Evolutionary conservation across 192 early-diverging fungal species (phyloP).

Genomic region (Geranomyces michiganensis): DNA sequence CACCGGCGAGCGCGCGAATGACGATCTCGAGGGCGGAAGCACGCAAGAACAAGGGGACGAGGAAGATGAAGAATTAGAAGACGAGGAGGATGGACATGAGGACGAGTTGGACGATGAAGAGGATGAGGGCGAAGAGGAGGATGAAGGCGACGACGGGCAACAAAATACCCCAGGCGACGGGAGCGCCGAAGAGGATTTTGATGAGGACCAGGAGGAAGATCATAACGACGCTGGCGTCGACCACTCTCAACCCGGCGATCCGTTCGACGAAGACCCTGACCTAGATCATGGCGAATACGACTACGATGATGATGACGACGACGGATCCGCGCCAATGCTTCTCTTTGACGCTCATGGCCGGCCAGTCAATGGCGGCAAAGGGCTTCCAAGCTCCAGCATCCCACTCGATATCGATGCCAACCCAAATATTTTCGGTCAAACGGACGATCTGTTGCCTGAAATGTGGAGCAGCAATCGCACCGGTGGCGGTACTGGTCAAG

Average conservation of each 20-base stretch:
- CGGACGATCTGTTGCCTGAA: too few relatives aligned
- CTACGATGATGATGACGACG: too few relatives aligned
- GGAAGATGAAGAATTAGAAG: neutral
- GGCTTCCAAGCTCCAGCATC: constrained; percentile 23
- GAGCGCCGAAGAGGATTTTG: constrained; percentile 1
- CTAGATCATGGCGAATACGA: too few relatives aligned
- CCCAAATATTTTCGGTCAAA: too few relatives aligned
- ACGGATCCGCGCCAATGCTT: too few relatives aligned
- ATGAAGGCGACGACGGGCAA: neutral
- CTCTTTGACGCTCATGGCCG: neutral
- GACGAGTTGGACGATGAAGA: neutral
- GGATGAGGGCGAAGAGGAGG: constrained; percentile 17
- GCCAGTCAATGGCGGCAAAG: constrained; percentile 4
- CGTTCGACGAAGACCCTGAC: too few relatives aligned
- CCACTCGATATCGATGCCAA: too few relatives aligned
- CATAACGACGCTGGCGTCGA: neutral
- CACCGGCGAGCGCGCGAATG: neutral
- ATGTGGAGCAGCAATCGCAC: too few relatives aligned
- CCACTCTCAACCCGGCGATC: too few relatives aligned
- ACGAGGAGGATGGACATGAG: neutral
- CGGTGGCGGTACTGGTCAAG: too few relatives aligned
- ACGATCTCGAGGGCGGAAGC: neutral
- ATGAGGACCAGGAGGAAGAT: constrained; percentile 4
- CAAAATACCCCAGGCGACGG: neutral
- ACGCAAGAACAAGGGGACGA: neutral